phyloP scores from a whole-genome alignment of 495 filamentous ascomycete species.

The Tuber brumale region DNA sequence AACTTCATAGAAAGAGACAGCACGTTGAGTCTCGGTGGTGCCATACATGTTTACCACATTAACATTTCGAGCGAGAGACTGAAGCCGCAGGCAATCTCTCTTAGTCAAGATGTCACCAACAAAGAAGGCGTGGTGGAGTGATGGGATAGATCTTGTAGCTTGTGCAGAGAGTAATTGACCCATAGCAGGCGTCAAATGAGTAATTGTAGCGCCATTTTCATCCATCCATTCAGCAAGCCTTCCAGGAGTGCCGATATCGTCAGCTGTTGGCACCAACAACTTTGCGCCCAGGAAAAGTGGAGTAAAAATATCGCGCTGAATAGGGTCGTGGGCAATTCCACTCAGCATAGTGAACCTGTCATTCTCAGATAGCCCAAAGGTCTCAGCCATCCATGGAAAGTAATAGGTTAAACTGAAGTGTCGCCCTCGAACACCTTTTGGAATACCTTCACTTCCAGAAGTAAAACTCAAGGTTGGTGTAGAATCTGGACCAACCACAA shows the following conservation, averaged over 20 bases:
- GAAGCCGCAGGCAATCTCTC: constrained; percentile 72
- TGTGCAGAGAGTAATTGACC: constrained; percentile 90
- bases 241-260: constrained; percentile 77
- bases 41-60: constrained; percentile 88
- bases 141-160: constrained; percentile 67
- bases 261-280: constrained; percentile 70
- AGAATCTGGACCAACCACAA: constrained; percentile 84
- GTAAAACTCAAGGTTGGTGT: constrained; percentile 80
- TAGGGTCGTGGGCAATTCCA: constrained; percentile 84
- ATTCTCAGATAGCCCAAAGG: constrained; percentile 64
- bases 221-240: constrained; percentile 87
- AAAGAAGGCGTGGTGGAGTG: constrained; percentile 78
- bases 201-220: constrained; percentile 69
- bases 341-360: constrained; percentile 79
- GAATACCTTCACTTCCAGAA: constrained; percentile 73
- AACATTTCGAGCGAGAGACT: constrained; percentile 69
- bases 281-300: constrained; percentile 82
- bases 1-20: constrained; percentile 82
- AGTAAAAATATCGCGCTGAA: constrained; percentile 90
- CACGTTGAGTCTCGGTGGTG: constrained; percentile 81
- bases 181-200: constrained; percentile 93
- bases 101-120: constrained; percentile 89
- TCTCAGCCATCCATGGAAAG: constrained; percentile 85
- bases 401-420: constrained; percentile 86
- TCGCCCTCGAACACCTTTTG: constrained; percentile 81